Base-by-base conservation (phyloP, 306 rosid species). In the Gastrolobium villosum region DNA sequence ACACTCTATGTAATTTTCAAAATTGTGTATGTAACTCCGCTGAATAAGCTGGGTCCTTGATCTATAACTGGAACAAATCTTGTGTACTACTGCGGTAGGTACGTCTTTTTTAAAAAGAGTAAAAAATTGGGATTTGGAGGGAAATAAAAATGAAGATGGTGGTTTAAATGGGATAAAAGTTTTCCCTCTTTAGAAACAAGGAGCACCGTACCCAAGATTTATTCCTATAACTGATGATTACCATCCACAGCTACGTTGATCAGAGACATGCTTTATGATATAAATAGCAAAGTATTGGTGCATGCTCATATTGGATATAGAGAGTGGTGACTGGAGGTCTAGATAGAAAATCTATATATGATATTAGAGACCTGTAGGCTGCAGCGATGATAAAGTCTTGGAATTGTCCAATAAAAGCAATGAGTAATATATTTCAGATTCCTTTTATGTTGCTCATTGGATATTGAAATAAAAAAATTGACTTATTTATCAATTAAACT, bases 191-290 rank as follows among this genome's bases (percentile, higher is more conserved):
- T 20, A 20, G 26, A 20, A 20, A 20, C 0, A 20, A 20, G 26
- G 26, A 20, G 26, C 26, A 20, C 26, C 26, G 26, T 20, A 20
- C 26, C 26, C 26, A 0, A 20, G 26, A 20, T 20, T 20, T 20
- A 20, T 20, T 20, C 26, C 26, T 14, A 37, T 62, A 40, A 56
- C 63, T 28, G 37, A 56, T 11, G 26, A 60, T 7, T 9, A 7
- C 26, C 26, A 20, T 20, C 26, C 26, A 20, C 46, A 32, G 7
- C 45, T 36, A 70, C 44, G 61, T 70, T 50, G 45, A 48, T 34
- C 61, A 43, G 70, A 49, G 11, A 46, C 41, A 65, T 68, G 28
- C 28, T 67, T 30, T 46, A n/a, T 15, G 7, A 66, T 10, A 31
- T 31, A 7, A 0, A 20, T 20, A 20, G 26, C 26, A 20, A 66